Evolutionary conservation across 331 rosid species (phyloP), one percentile per base, ranked within the genome.

Genomic region (Cydonia oblonga): DNA sequence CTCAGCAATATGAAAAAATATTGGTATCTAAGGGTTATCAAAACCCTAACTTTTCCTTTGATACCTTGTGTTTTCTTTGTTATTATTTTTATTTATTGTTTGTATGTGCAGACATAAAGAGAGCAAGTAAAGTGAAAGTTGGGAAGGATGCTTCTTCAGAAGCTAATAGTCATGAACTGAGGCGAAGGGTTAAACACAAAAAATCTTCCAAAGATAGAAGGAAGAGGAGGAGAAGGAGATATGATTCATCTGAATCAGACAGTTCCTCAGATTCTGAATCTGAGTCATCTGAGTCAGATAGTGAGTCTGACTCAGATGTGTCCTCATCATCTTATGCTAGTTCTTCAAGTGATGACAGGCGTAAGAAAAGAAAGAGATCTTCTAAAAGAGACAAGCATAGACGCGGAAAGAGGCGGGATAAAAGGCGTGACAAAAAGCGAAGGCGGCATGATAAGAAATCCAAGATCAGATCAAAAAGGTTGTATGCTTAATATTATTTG

Each of bases 301-400:
- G 92, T 86, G 97, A 81, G 83, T 85, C 96, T 49, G 96, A 95
- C 70, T 87, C 93, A 4, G 77, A 81, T 78, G 13, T 72, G 15
- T 95, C 98, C 20, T 86, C 96, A 7, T 91, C 97, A 29, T 88
- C 97, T 74, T 58, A 77, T 70, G 71, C 53, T 29, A 88, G 97
- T 82, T 95, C 96, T 54, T 95, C 97, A 25, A 87, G 92, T 46
- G 96, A 87, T 75, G 99, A 84, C 66, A 84, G 89, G 81, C 87
- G 82, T 66, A 91, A 75, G 80, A 91, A 88, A 87, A 88, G 96
- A 76, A 95, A 85, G 87, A 85, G 87, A 72, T 85, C 85, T 52
- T 84, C 88, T 24, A 88, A 77, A 84, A 91, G 87, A 84, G 96
- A 90, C 46, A 95, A 80, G 79, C 69, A 81, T 69, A 88, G 76